These are phyloP conservation scores for Cryomyces minteri DNA, from an alignment of 495 filamentous ascomycete species.

Conservation along the genomic window DNA sequence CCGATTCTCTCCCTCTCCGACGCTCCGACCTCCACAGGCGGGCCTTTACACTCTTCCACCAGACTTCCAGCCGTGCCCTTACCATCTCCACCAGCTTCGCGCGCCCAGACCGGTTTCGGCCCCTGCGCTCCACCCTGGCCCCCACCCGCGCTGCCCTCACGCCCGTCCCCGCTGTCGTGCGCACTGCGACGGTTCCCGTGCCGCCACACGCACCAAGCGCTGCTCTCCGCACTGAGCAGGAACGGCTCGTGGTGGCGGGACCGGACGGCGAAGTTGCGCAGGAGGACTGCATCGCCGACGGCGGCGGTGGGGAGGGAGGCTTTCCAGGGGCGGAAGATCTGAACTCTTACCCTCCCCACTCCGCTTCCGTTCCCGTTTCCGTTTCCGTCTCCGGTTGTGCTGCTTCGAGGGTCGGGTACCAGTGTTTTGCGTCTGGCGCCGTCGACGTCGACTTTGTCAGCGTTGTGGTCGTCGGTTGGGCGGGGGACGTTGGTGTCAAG, in stretches of 20 bases:
- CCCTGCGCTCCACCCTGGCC: not conserved
- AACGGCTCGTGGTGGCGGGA: conserved; percentile 29
- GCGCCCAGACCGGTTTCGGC: conserved; percentile 12
- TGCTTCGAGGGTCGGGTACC: too few relatives aligned
- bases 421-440: too few relatives aligned
- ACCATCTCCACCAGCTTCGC: conserved; percentile 1
- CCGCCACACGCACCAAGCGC: conserved; percentile 22
- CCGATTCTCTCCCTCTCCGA: conserved; percentile 39
- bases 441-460: conserved; percentile 1
- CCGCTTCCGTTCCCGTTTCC: not conserved
- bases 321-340: conserved; percentile 58
- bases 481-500: conserved; percentile 1
- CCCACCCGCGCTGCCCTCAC: not conserved
- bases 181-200: not conserved
- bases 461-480: conserved; percentile 2
- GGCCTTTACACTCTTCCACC: conserved; percentile 32
- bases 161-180: not conserved
- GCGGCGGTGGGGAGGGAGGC: conserved; percentile 47
- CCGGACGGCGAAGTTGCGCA: conserved; percentile 54
- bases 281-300: conserved; percentile 56
- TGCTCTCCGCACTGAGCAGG: conserved; percentile 24
- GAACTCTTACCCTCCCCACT: conserved; percentile 24
- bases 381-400: not conserved
- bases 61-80: conserved; percentile 15
- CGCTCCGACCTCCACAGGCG: conserved; percentile 43